Base-by-base conservation (phyloP, 148 eudicot genomes). In the Rhododendron griersonianum region DNA sequence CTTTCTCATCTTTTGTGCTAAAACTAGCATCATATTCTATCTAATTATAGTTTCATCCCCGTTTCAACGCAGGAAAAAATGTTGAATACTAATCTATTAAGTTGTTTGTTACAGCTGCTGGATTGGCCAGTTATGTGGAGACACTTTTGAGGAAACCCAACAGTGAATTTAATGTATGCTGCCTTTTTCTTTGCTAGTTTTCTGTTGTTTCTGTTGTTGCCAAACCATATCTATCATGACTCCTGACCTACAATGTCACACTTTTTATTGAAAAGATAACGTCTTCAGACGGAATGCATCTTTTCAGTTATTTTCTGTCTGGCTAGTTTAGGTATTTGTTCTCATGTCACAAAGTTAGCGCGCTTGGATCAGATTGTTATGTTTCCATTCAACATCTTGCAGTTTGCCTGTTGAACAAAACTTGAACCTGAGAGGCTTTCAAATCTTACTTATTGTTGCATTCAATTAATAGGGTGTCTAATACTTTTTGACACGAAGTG, bases 111-210 rank as follows among this genome's bases (percentile, higher is more conserved):
- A 87, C 99, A 96, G 99, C 95, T 89, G 89, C 91, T 50, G 98
- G 96, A 85, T 84, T 96, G 92, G 89, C 92, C 67, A 93, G 86
- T 89, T 90, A 96, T 69, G 87, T 93, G 86, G 96, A 94, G 85
- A 90, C 93, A 55, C 96, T 96, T 84, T 74, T 89, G 85, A 87
- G 95, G 89, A 94, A 92, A 86, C 82, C 95, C 77, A 94, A 91
- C 83, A 74, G 92, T 44, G 99, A 96, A 82, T 96, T 95, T 90
- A 90, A 86, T 90, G 99, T 96, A 92, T 71, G 93, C 35, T 51
- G 25, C 47, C 44, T 83, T 78, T 21, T 44, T 73, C 55, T 14
- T 44, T 86, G 25, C 16, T 30, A 65, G 25, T 25, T 65, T 84
- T 57, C 30, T 44, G 30, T 18, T 28, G 71, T 19, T 59, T 59